phyloP scores from a whole-genome alignment of 2,329 filamentous ascomycete genomes.

The Fusarium chaquense region DNA sequence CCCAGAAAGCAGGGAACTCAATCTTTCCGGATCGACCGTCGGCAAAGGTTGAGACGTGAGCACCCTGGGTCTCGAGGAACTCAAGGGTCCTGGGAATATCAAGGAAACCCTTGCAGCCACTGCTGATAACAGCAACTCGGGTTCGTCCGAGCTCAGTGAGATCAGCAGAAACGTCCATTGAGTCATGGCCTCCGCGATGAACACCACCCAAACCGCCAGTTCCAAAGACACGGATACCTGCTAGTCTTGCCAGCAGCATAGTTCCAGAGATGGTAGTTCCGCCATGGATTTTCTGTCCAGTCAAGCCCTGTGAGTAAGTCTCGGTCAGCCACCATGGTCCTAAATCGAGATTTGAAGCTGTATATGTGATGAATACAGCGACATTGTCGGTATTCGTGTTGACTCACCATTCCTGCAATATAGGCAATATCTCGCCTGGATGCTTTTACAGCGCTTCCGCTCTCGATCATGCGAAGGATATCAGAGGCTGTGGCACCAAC shows the following conservation, averaged over 20 bases:
- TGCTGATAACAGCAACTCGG: slow-evolving; percentile 86
- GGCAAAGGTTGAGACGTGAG: slow-evolving; percentile 88
- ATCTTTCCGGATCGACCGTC: slow-evolving; percentile 79
- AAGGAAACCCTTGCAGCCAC: slow-evolving; percentile 95
- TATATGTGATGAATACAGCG: neutral
- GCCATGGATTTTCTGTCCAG: slow-evolving; percentile 76
- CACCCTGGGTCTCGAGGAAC: slow-evolving; percentile 77
- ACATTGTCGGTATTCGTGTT: neutral
- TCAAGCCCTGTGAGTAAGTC: slow-evolving; percentile 32
- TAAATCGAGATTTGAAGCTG: neutral
- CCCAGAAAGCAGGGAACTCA: slow-evolving; percentile 94
- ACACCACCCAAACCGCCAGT: slow-evolving; percentile 96
- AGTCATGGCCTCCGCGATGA: slow-evolving; percentile 85
- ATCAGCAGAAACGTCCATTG: slow-evolving; percentile 95
- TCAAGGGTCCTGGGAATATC: slow-evolving; percentile 93
- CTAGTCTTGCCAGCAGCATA: slow-evolving; percentile 87
- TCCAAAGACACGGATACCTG: slow-evolving; percentile 92
- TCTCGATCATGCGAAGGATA: slow-evolving; percentile 76
- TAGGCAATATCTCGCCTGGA: slow-evolving; percentile 89
- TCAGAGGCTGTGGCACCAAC: slow-evolving; percentile 82
- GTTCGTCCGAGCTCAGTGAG: slow-evolving; percentile 93
- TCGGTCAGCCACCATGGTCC: slow-evolving; percentile 19
- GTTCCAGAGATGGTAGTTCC: slow-evolving; percentile 95
- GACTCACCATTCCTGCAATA: slow-evolving; percentile 77
- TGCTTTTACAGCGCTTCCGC: slow-evolving; percentile 80